Evolutionary conservation across 306 rosid genomes (phyloP).

Genomic region (Sindora glabra): DNA sequence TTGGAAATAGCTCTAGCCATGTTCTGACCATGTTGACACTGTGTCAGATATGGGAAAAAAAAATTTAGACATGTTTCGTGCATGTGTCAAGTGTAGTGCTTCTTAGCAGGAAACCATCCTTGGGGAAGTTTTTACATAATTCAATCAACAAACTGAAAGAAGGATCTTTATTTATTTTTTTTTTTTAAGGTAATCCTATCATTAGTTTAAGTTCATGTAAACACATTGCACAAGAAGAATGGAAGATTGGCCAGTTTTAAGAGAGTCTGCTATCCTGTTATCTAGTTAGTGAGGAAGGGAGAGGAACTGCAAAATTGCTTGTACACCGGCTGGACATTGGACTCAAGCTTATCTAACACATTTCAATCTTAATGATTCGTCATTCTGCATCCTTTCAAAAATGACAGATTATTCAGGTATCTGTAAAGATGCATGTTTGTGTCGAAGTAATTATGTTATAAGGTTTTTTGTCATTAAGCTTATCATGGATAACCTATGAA

Average conservation of each 20-base stretch:
- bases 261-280: not conserved
- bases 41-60: too few species aligned
- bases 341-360: not conserved
- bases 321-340: not conserved
- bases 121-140: not conserved
- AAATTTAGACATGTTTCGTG: too few species aligned
- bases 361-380: constrained; percentile 1
- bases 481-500: not conserved
- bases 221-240: not conserved
- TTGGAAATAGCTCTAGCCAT: too few species aligned
- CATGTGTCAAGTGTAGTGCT: too few species aligned
- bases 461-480: not conserved
- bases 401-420: not conserved
- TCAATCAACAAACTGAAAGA: not conserved
- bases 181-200: not conserved
- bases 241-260: constrained; percentile 3
- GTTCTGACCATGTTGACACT: too few species aligned
- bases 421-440: not conserved
- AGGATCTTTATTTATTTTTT: not conserved
- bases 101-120: not conserved
- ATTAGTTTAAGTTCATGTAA: not conserved
- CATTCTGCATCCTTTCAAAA: not conserved
- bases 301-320: not conserved
- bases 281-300: not conserved
- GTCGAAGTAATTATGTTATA: not conserved